phyloP scores from a whole-genome alignment of 129 eudicot species.

The Artemisia annua region DNA sequence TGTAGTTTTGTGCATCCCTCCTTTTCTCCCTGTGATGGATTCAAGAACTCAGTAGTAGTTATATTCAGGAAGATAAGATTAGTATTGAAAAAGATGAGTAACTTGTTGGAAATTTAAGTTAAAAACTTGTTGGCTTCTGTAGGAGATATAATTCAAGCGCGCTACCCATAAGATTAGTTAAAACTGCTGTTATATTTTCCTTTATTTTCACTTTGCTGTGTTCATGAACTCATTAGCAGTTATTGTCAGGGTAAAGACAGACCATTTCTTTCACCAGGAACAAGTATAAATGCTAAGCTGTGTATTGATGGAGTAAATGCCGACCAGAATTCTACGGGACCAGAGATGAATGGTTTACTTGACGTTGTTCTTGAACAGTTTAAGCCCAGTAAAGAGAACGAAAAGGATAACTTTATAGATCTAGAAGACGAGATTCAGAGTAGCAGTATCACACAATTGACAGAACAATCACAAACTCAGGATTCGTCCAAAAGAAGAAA shows the following conservation, averaged over 20 bases:
- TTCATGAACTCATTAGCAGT: not conserved
- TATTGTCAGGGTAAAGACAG: constrained; percentile 55
- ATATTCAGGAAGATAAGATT: not conserved
- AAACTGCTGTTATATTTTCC: too few species aligned
- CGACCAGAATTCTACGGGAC: constrained; percentile 32
- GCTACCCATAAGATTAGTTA: too few species aligned
- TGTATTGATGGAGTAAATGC: too few species aligned
- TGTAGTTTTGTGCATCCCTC: not conserved
- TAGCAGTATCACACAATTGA: constrained; percentile 18
- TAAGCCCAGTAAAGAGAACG: constrained; percentile 35
- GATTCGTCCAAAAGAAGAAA: constrained; percentile 33
- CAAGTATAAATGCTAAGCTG: constrained; percentile 17
- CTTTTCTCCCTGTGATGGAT: not conserved
- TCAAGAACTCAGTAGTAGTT: not conserved
- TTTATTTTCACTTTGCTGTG: not conserved
- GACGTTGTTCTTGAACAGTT: constrained; percentile 51
- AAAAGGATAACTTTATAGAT: not conserved
- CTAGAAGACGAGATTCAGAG: constrained; percentile 24
- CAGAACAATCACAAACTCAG: constrained; percentile 29
- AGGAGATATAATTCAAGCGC: too few species aligned
- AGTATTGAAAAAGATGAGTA: too few species aligned
- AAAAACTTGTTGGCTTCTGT: too few species aligned
- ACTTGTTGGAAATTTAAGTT: not conserved
- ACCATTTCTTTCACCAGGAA: constrained; percentile 46
- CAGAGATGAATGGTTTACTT: constrained; percentile 31